These are phyloP conservation scores for Fusarium verticillioides DNA, from an alignment of 2,329 filamentous ascomycete species.

Conservation along the genomic window DNA sequence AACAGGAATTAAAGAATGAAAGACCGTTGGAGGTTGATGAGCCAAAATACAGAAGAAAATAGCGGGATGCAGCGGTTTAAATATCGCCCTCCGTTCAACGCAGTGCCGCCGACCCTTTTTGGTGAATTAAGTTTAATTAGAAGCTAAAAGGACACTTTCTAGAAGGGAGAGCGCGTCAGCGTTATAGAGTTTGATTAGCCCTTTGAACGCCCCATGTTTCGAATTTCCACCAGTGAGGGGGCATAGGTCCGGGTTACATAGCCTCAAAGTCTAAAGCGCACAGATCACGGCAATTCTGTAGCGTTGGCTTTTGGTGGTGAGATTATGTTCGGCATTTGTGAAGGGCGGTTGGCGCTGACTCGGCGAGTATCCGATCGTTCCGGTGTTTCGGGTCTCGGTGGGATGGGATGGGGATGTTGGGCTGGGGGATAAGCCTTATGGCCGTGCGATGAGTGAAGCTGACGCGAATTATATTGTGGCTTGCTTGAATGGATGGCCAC, in stretches of 20 bases:
- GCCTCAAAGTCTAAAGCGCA: slow-evolving; percentile 16
- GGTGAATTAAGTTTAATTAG: slow-evolving; percentile 16
- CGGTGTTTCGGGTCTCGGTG: neutral
- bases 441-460: neutral
- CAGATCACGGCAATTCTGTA: slow-evolving; percentile 9
- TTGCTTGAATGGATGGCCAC: fast-evolving
- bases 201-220: neutral
- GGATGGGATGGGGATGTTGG: neutral
- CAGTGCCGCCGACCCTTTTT: neutral
- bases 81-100: neutral
- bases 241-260: neutral
- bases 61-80: neutral
- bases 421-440: neutral
- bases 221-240: neutral
- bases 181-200: slow-evolving; percentile 14
- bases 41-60: neutral
- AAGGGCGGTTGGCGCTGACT: neutral
- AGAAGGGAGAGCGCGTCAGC: neutral
- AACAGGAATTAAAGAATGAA: neutral
- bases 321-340: neutral
- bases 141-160: neutral
- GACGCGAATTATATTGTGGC: neutral
- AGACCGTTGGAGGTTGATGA: neutral
- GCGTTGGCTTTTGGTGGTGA: too few relatives aligned
- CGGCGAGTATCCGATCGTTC: neutral